Base-by-base conservation (phyloP, 2,329 filamentous ascomycete genomes). In the Epichloe scottii region DNA sequence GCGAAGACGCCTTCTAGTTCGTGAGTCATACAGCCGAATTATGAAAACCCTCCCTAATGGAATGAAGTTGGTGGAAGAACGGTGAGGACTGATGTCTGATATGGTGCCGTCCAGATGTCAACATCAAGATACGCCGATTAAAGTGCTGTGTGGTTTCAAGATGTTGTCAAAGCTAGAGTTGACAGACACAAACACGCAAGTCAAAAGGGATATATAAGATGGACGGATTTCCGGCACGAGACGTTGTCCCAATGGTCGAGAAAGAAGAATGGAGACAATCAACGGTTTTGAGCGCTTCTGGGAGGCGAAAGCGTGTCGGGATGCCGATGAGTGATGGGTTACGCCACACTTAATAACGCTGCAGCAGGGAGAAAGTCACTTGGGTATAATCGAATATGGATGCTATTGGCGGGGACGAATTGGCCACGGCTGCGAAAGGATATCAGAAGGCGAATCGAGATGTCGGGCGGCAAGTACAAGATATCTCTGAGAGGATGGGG, bases 1-100 rank as follows among this genome's bases (percentile, higher is more conserved):
- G 79, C 76, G 64, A 91, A 81, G 57, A 84, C 77, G 38, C 74
- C 68, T 58, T 74, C 78, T 60, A 93, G 72, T 66, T 80, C 76
- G 57, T 69, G 70, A 75, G 75, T 79, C 69, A 71, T 71, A 54
- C 58, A 63, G 62, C 51, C 59, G 55, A 56, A 50, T 55, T 53
- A 23, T 44, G 38, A 19, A 34, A 21, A 26, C 12, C 19, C 35
- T 21, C 33, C 26, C n/a, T 19, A 46, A 46, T 38, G 30, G 30
- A 30, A 17, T 48, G 10, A 30, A n/a, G 38, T 45, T 47, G 47
- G 35, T 19, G 21, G 17, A 26, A 21, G 44, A 17, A 19, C 39
- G 21, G 4, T 14, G 19, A 26, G 6, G 41, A 12, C 23, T 35
- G 38, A 34, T 35, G 37, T 48, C 17, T 38, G 44, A 21, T 44